Evolutionary conservation across 495 filamentous ascomycete species (phyloP).

Genomic region (Hypoxylon subgilvum): DNA sequence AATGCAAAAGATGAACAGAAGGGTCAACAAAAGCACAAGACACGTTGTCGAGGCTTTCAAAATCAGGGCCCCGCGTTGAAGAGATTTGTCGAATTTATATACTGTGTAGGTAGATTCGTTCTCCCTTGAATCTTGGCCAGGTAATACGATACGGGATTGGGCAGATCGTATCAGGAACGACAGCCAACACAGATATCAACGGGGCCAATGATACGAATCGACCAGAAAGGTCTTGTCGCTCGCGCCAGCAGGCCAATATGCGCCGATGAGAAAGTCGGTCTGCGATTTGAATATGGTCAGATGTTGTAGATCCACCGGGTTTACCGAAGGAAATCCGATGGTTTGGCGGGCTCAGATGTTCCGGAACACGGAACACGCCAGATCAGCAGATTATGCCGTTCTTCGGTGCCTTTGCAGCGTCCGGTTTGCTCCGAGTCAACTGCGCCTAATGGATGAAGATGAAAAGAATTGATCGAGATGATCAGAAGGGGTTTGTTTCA

Average conservation of each 20-base stretch:
- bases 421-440: conserved; percentile 33
- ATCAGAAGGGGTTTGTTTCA: not conserved
- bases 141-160: conserved; percentile 18
- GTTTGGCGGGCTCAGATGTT: conserved; percentile 25
- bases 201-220: conserved; percentile 8
- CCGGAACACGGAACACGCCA: conserved; percentile 32
- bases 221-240: not conserved
- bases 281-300: conserved; percentile 23
- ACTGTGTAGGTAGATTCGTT: conserved; percentile 15
- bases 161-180: conserved; percentile 13
- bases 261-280: conserved; percentile 23
- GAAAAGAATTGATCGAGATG: conserved; percentile 7
- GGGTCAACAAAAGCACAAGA: conserved; percentile 33
- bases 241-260: conserved; percentile 1
- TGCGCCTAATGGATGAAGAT: conserved; percentile 4
- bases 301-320: conserved; percentile 29
- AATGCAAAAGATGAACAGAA: conserved; percentile 40
- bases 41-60: conserved; percentile 31
- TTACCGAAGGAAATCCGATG: conserved; percentile 29
- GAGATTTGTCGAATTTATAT: conserved; percentile 26
- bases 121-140: not conserved
- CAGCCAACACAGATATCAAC: not conserved
- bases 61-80: not conserved
- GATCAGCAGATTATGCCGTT: conserved; percentile 29
- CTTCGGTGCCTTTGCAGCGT: conserved; percentile 2